A percentile compares a stretch with the other conserved stretches of the same genome.
These are phyloP conservation scores for Cercospora citrullina DNA, from an alignment of 2,329 filamentous ascomycete species.

Conservation along the genomic window DNA sequence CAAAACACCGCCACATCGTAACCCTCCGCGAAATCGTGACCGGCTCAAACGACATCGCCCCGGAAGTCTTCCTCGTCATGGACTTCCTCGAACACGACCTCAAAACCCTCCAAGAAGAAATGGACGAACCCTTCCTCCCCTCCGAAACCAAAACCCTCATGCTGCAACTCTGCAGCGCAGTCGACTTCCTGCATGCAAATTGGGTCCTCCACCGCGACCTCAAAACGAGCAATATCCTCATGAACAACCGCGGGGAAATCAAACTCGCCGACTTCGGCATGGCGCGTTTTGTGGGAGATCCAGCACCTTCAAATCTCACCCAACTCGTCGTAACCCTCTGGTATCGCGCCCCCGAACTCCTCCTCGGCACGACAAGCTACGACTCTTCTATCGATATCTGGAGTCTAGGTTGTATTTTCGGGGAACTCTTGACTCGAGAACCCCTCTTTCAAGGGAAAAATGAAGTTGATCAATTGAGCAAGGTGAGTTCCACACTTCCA, in stretches of 20 bases:
- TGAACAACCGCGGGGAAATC: slow-evolving; percentile 91
- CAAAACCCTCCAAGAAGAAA: slow-evolving; percentile 87
- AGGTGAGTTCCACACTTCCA: slow-evolving; percentile 45
- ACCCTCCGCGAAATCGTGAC: slow-evolving; percentile 74
- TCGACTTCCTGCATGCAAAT: slow-evolving; percentile 81
- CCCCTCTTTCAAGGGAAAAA: slow-evolving; percentile 85
- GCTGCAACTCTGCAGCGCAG: slow-evolving; percentile 75
- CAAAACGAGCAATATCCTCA: slow-evolving; percentile 89
- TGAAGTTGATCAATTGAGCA: slow-evolving; percentile 84
- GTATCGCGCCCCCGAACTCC: slow-evolving; percentile 90
- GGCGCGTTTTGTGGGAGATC: slow-evolving; percentile 84
- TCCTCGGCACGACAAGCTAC: slow-evolving; percentile 78
- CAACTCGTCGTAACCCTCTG: slow-evolving; percentile 94
- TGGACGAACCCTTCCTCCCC: slow-evolving; percentile 88
- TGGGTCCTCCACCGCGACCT: slow-evolving; percentile 90
- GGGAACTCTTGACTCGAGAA: slow-evolving; percentile 79
- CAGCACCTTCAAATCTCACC: slow-evolving; percentile 72
- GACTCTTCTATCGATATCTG: slow-evolving; percentile 83
- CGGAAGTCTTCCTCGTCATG: slow-evolving; percentile 86
- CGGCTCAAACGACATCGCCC: slow-evolving; percentile 33
- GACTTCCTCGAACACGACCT: slow-evolving; percentile 98
- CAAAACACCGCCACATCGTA: slow-evolving; percentile 80
- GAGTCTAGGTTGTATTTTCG: slow-evolving; percentile 95
- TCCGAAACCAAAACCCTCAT: slow-evolving; percentile 92
- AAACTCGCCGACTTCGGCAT: slow-evolving; percentile 98